Evolutionary conservation across 1,284 basidiomycete genomes (phyloP).

Genomic region (Coriolopsis trogii): DNA sequence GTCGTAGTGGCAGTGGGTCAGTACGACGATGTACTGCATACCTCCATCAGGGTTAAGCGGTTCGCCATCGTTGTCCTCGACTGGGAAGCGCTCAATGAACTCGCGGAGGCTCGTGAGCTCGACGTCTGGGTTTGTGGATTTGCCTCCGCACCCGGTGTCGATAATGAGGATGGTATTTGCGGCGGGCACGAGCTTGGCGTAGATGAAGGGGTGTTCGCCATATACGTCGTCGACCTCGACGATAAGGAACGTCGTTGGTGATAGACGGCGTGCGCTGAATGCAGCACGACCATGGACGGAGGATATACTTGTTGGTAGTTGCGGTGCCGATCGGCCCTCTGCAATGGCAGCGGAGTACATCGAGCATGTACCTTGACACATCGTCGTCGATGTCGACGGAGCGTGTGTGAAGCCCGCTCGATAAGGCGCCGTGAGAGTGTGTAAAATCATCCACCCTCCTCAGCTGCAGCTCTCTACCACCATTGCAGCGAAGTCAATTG

Average conservation of each 20-base stretch:
- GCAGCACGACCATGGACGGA: constrained; percentile 24
- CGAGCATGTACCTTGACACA: too few species aligned
- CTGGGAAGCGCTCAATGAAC: constrained; percentile 49
- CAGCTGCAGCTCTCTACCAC: too few species aligned
- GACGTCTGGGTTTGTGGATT: constrained; percentile 41
- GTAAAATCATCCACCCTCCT: too few species aligned
- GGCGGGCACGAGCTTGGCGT: constrained; percentile 45
- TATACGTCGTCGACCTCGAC: constrained; percentile 54
- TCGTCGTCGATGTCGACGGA: too few species aligned
- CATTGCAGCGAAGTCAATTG: too few species aligned
- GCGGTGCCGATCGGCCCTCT: not conserved
- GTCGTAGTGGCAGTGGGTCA: constrained; percentile 60
- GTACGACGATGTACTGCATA: constrained; percentile 49
- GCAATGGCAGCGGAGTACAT: not conserved
- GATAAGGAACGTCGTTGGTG: constrained; percentile 50
- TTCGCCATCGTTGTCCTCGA: constrained; percentile 44
- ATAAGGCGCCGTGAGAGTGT: too few species aligned
- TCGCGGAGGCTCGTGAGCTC: constrained; percentile 46
- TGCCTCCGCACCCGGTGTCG: constrained; percentile 58
- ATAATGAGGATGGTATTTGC: constrained; percentile 48
- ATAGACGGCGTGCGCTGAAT: constrained; percentile 49
- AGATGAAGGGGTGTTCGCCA: constrained; percentile 56
- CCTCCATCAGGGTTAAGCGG: constrained; percentile 47
- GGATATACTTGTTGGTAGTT: not conserved
- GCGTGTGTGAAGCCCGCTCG: too few species aligned